Percentiles rank a stretch among this genome's conserved stretches.
Conservation (phyloP, 2,329 filamentous ascomycete genomes). For the Gliomastix tumulicola region DNA sequence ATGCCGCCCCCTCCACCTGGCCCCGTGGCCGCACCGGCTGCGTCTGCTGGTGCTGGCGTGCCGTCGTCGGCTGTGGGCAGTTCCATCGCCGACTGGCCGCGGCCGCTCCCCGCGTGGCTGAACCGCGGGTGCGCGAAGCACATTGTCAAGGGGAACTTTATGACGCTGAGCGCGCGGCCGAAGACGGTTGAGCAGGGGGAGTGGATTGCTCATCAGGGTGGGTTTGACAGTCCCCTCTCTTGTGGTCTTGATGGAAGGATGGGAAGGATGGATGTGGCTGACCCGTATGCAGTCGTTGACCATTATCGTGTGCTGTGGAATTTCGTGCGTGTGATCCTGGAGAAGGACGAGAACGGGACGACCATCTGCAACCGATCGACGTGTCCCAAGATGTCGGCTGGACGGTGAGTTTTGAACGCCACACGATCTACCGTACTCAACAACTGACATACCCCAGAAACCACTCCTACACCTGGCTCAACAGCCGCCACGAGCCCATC, state of each 20-base stretch:
- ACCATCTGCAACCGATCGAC: constrained; percentile 78
- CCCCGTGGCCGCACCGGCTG: constrained; percentile 20
- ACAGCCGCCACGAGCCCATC: constrained; percentile 72
- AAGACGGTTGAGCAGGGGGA: constrained; percentile 92
- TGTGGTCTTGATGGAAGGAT: neutral
- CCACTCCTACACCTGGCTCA: constrained; percentile 88
- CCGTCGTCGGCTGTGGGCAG: neutral
- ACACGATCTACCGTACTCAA: no score
- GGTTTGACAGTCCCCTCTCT: constrained; percentile 11
- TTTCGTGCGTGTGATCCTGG: constrained; percentile 83
- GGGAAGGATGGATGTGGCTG: neutral
- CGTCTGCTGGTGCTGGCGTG: constrained; percentile 18
- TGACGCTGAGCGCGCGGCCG: constrained; percentile 91
- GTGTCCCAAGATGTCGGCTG: constrained; percentile 91
- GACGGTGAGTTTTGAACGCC: constrained; percentile 67
- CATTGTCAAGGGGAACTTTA: constrained; percentile 96
- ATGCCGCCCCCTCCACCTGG: constrained; percentile 4
- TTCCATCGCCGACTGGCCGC: constrained; percentile 34
- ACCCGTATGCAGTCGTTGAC: constrained; percentile 63
- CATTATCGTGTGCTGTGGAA: constrained; percentile 86
- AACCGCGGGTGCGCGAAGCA: constrained; percentile 71
- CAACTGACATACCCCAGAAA: no score
- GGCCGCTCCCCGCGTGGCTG: constrained; percentile 64
- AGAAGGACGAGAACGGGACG: constrained; percentile 70
- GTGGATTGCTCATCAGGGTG: constrained; percentile 95